Conservation (phyloP, 225 moss, liverwort and hornwort species). For the Bryum argenteum region DNA sequence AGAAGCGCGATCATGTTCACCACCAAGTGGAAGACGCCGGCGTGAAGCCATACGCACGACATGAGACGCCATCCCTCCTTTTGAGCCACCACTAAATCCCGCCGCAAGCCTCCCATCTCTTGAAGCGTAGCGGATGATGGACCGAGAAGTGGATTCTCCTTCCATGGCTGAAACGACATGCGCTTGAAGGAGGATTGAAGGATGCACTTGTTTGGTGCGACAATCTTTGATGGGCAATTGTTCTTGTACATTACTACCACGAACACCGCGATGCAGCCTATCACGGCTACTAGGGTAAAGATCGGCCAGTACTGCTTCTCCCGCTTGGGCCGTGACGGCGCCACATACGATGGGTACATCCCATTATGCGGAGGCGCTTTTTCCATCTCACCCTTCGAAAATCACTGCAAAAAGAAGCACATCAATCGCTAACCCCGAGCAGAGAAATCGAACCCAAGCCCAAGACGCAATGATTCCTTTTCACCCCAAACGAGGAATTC, state of each 20-base stretch:
- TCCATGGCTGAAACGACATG: slow-evolving; percentile 82
- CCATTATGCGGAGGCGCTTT: slow-evolving; percentile 52
- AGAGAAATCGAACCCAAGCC: not conserved
- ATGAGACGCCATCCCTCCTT: slow-evolving; percentile 85
- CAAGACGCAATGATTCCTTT: not conserved
- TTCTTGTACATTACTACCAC: slow-evolving; percentile 58
- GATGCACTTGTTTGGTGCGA: slow-evolving; percentile 27
- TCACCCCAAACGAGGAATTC: not conserved
- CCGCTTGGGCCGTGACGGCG: slow-evolving; percentile 19
- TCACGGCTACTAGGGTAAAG: slow-evolving; percentile 40
- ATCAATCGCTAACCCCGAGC: not conserved
- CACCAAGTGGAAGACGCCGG: slow-evolving; percentile 78
- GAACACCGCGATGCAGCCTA: slow-evolving; percentile 54
- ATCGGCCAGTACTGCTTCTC: slow-evolving; percentile 32
- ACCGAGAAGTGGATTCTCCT: slow-evolving; percentile 77
- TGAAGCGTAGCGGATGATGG: slow-evolving; percentile 64
- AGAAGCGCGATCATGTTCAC: slow-evolving; percentile 87
- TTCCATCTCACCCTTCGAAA: slow-evolving; percentile 29
- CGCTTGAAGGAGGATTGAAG: slow-evolving; percentile 48
- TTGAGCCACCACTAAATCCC: slow-evolving; percentile 40
- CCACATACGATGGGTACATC: slow-evolving; percentile 49
- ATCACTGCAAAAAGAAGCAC: slow-evolving; percentile 17
- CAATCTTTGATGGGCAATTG: slow-evolving; percentile 46
- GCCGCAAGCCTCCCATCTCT: slow-evolving; percentile 63
- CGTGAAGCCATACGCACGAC: slow-evolving; percentile 83